phyloP scores from a whole-genome alignment of 352 stramenopile genomes.

The Phytophthora litchii region DNA sequence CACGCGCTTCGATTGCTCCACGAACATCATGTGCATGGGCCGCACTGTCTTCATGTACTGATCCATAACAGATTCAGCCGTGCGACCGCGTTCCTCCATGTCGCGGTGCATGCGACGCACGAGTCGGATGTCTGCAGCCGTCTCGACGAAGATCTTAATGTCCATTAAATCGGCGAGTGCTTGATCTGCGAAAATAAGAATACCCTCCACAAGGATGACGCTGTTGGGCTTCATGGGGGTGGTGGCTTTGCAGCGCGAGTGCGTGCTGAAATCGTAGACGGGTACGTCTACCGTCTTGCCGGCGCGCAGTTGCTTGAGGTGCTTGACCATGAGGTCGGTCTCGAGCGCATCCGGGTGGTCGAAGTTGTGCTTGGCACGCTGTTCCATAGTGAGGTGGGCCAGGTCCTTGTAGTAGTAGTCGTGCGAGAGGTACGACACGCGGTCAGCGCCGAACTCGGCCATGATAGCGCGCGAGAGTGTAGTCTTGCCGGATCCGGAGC shows the following conservation, averaged over 20 bases:
- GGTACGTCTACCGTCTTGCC: constrained; percentile 92
- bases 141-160: constrained; percentile 98
- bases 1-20: constrained; percentile 96
- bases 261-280: constrained; percentile 95
- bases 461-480: constrained; percentile 92
- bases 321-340: constrained; percentile 93
- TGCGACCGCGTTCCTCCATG: constrained; percentile 94
- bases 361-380: constrained; percentile 95
- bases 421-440: constrained; percentile 95
- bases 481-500: constrained; percentile 92
- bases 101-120: constrained; percentile 93
- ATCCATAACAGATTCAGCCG: constrained; percentile 93
- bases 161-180: constrained; percentile 93
- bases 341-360: constrained; percentile 98
- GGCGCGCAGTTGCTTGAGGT: constrained; percentile 87
- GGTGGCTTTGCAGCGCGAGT: constrained; percentile 87
- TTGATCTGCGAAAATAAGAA: constrained; percentile 95
- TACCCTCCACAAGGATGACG: constrained; percentile 97
- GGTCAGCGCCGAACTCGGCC: constrained; percentile 83
- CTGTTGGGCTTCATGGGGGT: constrained; percentile 85
- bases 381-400: constrained; percentile 83
- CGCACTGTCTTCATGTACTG: constrained; percentile 98
- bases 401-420: constrained; percentile 98
- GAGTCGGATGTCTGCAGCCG: constrained; percentile 94
- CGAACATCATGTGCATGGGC: constrained; percentile 98